These are phyloP conservation scores for Suillus tomentosus DNA, from an alignment of 768 basidiomycete species.

Conservation along the genomic window DNA sequence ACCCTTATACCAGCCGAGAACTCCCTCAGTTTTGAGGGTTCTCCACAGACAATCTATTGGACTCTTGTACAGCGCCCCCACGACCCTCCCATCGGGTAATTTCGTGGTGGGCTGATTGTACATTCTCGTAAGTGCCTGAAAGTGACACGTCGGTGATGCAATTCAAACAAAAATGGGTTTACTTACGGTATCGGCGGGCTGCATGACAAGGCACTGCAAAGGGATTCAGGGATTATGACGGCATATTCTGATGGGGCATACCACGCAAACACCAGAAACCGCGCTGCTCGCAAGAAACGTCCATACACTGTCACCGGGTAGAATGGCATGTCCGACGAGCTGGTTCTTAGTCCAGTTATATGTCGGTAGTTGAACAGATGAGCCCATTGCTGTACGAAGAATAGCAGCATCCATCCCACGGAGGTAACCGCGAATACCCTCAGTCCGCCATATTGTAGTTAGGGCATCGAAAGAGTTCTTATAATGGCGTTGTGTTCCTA, in stretches of 20 bases:
- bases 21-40: slow-evolving; percentile 87
- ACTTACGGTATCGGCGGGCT: slow-evolving; percentile 86
- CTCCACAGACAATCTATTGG: slow-evolving; percentile 98
- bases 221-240: slow-evolving; percentile 1
- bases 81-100: slow-evolving; percentile 67
- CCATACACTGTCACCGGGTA: slow-evolving; percentile 77
- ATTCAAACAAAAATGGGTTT: slow-evolving; percentile 14
- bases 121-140: slow-evolving; percentile 84
- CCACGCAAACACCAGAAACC: slow-evolving; percentile 90
- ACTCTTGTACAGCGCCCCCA: slow-evolving; percentile 83
- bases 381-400: slow-evolving; percentile 92
- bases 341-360: slow-evolving; percentile 93
- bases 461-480: slow-evolving; percentile 83
- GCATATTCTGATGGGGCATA: slow-evolving; percentile 38
- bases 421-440: slow-evolving; percentile 77
- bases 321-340: slow-evolving; percentile 65
- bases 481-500: slow-evolving; percentile 94
- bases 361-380: slow-evolving; percentile 92
- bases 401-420: slow-evolving; percentile 95
- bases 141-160: slow-evolving; percentile 8
- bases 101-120: slow-evolving; percentile 90
- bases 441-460: slow-evolving; percentile 72
- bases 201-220: slow-evolving; percentile 83
- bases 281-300: slow-evolving; percentile 88
- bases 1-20: slow-evolving; percentile 97